These are phyloP conservation scores for Xanthoconium purpureum DNA, from an alignment of 768 basidiomycete species.

Conservation along the genomic window DNA sequence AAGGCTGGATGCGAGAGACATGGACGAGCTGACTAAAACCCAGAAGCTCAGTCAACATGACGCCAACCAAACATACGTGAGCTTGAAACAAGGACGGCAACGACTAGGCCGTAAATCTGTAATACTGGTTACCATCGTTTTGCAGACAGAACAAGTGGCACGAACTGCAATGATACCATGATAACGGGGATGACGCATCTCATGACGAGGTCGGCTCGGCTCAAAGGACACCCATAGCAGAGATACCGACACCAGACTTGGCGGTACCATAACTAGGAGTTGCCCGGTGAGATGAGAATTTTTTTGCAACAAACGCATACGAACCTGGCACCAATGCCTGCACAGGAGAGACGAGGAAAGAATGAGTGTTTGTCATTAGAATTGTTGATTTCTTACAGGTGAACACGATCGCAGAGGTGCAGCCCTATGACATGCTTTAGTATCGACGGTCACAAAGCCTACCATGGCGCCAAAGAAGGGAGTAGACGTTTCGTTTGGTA, in stretches of 20 bases:
- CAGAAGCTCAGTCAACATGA: too few species aligned
- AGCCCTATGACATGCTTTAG: conserved; percentile 57
- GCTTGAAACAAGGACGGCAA: conserved; percentile 45
- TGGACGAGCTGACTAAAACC: too few species aligned
- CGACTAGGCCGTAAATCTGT: conserved; percentile 96
- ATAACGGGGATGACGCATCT: too few species aligned
- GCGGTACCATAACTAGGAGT: conserved; percentile 90
- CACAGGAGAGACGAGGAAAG: not conserved
- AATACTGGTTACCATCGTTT: not conserved
- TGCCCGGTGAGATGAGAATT: not conserved
- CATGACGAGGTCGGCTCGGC: conserved; percentile 77
- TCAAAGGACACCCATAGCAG: conserved; percentile 95
- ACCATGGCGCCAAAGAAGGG: conserved; percentile 99
- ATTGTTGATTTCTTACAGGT: conserved; percentile 37
- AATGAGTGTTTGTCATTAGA: not conserved
- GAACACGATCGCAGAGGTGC: conserved; percentile 95
- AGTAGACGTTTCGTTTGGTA: too few species aligned
- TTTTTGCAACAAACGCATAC: conserved; percentile 9
- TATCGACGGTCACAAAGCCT: conserved; percentile 24
- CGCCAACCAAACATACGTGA: conserved; percentile 54
- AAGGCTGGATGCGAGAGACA: too few species aligned
- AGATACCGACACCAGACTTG: conserved; percentile 97
- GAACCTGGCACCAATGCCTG: conserved; percentile 85
- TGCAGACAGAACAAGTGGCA: conserved; percentile 18
- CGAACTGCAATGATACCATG: conserved; percentile 88